Percentiles rank a stretch among this genome's conserved stretches.
Evolutionary conservation across 1,284 basidiomycete genomes (phyloP).

Genomic region (Malassezia japonica): DNA sequence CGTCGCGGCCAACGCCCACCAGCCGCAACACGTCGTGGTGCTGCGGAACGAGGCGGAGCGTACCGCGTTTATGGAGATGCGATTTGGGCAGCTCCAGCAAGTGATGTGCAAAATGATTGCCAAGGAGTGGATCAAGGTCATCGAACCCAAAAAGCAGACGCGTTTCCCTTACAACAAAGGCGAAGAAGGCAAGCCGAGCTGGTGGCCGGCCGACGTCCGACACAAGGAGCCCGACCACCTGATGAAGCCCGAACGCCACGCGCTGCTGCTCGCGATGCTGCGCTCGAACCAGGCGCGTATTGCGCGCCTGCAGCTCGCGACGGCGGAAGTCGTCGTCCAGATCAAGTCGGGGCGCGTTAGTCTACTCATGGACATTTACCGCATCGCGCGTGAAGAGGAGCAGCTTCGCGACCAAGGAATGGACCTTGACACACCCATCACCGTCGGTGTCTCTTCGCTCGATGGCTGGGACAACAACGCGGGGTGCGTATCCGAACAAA

Average conservation of each 20-base stretch:
- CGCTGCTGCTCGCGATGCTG: constrained; percentile 51
- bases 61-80: constrained; percentile 42
- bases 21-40: constrained; percentile 4
- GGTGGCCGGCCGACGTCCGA: constrained; percentile 54
- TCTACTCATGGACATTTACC: constrained; percentile 53
- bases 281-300: constrained; percentile 49
- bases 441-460: constrained; percentile 29
- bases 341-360: constrained; percentile 51
- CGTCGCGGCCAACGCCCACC: constrained; percentile 2
- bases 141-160: constrained; percentile 55
- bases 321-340: constrained; percentile 51
- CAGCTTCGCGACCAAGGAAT: constrained; percentile 24
- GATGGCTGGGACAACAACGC: constrained; percentile 29
- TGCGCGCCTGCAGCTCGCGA: constrained; percentile 51
- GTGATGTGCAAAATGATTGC: constrained; percentile 53
- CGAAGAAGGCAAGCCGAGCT: constrained; percentile 52
- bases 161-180: constrained; percentile 54
- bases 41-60: constrained; percentile 21
- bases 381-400: constrained; percentile 50
- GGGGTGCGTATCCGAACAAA: too few species aligned
- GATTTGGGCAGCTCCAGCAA: constrained; percentile 51
- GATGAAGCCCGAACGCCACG: constrained; percentile 50
- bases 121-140: constrained; percentile 51
- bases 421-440: constrained; percentile 25
- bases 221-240: constrained; percentile 55